Conservation (phyloP, 495 filamentous ascomycete genomes). For the Symbiotaphrina buchneri region DNA sequence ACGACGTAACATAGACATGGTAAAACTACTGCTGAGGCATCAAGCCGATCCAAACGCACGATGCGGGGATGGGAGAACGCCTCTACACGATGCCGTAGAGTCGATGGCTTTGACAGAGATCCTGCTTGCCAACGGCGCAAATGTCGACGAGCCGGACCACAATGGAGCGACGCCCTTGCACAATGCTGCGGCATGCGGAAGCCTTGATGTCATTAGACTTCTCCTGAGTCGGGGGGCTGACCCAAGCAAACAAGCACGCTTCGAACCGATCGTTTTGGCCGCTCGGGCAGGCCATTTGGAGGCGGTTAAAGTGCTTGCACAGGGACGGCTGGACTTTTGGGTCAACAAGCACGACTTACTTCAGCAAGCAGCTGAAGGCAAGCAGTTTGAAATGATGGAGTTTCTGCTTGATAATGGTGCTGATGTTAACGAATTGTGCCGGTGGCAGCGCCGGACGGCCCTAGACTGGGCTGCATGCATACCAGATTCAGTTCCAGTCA, state of each 20-base stretch:
- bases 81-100: background rate
- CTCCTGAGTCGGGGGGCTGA: too few species aligned
- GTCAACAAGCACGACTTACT: too few species aligned
- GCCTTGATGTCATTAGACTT: too few species aligned
- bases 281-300: too few species aligned
- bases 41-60: too few species aligned
- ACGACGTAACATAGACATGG: too few species aligned
- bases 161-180: background rate
- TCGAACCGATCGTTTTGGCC: too few species aligned
- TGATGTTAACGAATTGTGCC: background rate
- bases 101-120: background rate
- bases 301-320: too few species aligned
- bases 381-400: background rate
- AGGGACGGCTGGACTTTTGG: too few species aligned
- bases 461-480: background rate
- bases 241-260: too few species aligned
- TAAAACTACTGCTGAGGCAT: too few species aligned
- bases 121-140: background rate
- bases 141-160: background rate
- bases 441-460: background rate
- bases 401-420: background rate
- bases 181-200: too few species aligned
- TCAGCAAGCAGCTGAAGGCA: background rate
- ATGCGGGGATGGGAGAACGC: constrained; percentile 1
- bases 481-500: background rate